phyloP scores from a whole-genome alignment of 148 eudicot genomes.

The Limonium bicolor region DNA sequence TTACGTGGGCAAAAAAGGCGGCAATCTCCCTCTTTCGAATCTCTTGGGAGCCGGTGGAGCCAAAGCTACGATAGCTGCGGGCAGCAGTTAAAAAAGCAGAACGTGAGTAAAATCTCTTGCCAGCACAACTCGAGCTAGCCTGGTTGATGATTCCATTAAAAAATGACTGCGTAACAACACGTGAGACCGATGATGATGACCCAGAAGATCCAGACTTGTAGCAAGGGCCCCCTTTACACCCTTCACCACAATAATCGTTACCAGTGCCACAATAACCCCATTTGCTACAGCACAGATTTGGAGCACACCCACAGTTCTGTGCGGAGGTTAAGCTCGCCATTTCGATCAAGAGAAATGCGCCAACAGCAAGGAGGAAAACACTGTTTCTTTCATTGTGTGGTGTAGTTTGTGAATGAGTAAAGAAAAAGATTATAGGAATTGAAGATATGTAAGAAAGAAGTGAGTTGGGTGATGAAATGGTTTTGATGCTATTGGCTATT shows the following conservation, averaged over 20 bases:
- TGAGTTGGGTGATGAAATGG: too few species aligned
- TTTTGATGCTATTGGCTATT: too few species aligned
- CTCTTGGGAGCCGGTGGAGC: not conserved
- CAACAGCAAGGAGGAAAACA: too few species aligned
- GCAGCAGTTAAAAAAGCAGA: not conserved
- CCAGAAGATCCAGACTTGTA: too few species aligned
- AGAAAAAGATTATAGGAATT: too few species aligned
- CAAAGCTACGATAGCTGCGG: not conserved
- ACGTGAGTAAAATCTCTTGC: not conserved
- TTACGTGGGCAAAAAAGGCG: not conserved
- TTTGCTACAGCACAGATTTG: conserved; percentile 2
- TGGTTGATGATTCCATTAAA: not conserved
- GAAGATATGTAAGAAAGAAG: too few species aligned
- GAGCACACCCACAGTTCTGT: conserved; percentile 5
- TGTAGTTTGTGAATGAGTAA: too few species aligned
- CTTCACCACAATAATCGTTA: not conserved
- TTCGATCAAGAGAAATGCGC: too few species aligned
- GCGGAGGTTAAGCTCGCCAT: not conserved
- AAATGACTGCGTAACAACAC: not conserved
- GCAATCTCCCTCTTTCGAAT: not conserved
- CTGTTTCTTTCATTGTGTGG: too few species aligned
- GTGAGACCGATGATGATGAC: not conserved
- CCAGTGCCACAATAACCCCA: not conserved
- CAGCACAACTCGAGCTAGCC: not conserved
- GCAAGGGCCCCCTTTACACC: not conserved